Evolutionary conservation across 1,139 yeast species (phyloP), one percentile per base, ranked within the genome.

Genomic region (Scheffersomyces cryptocercus): DNA sequence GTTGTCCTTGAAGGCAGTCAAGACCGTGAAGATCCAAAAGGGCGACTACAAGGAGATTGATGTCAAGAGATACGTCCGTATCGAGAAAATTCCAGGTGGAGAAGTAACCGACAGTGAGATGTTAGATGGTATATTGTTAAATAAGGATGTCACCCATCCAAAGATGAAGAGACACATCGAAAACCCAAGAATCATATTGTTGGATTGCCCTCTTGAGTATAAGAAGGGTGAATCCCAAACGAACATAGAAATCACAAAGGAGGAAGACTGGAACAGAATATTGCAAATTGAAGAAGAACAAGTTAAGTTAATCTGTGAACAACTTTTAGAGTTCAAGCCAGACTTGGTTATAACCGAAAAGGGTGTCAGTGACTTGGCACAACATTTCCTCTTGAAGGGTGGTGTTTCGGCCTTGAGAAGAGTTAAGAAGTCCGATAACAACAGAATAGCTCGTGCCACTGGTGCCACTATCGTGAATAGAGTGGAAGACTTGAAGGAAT

Each of bases 161-260:
- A 90, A 91, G 68, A 95, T 95, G 99, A 84, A 84, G 56, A 83
- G 99, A 65, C 62, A 75, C 56, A 88, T 93, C 54, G 89, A 85
- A 61, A 88, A 89, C 59, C 99, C 99, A 40, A 79, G 95, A 53
- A 81, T 95, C 44, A 79, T 95, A 34, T 77, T 95, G 52, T 77
- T 95, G 56, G 99, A 95, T 68, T 91, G 98, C 67, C 98, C 99
- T 14, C 76, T 95, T 58, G 99, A 95, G 69, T 95, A 95, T 72
- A 95, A 95, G 72, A 95, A 95, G 78, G 99, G 99, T 49, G 99
- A 95, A 70, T 90, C 97, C 3, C 99, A 95, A 67, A 93, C 99
- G 45, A 93, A 93, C 68, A 90, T 95, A 56, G 99, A 95, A 73
- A 91, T 95, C 67, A 86, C 97, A 41, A 89, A 89, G 61, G 98